Evolutionary conservation across 768 basidiomycete species (phyloP).

Genomic region (Tulasnella sp.): DNA sequence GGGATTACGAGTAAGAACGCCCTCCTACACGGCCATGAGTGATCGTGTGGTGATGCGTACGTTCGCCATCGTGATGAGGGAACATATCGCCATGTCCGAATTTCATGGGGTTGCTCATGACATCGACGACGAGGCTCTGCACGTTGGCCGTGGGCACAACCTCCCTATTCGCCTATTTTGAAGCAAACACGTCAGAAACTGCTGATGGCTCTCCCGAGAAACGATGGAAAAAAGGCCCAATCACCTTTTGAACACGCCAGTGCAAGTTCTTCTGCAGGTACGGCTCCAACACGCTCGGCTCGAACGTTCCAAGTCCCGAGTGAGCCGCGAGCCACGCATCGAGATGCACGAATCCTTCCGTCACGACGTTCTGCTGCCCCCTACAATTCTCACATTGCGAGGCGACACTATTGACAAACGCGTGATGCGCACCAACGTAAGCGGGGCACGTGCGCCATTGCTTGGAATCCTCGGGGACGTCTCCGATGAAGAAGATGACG

Average conservation of each 20-base stretch:
- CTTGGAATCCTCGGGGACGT: not conserved
- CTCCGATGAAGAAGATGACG: slow-evolving; percentile 1
- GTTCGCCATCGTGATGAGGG: not conserved
- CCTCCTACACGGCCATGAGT: slow-evolving; percentile 9
- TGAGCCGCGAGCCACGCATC: not conserved
- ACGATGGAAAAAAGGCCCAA: not conserved
- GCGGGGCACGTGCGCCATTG: not conserved
- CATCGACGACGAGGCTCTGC: not conserved
- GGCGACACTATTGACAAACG: not conserved
- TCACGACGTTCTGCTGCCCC: not conserved
- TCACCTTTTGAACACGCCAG: slow-evolving; percentile 9
- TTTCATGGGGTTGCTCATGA: not conserved
- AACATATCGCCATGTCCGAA: slow-evolving; percentile 1
- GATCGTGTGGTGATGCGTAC: slow-evolving; percentile 4
- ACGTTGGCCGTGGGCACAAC: not conserved
- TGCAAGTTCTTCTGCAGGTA: slow-evolving; percentile 8
- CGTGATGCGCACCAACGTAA: slow-evolving; percentile 10
- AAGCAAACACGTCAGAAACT: too few relatives aligned
- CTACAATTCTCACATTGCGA: slow-evolving; percentile 1
- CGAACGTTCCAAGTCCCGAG: not conserved
- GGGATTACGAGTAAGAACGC: too few relatives aligned
- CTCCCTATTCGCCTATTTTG: too few relatives aligned
- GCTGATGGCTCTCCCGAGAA: not conserved
- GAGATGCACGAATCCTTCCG: slow-evolving; percentile 1
- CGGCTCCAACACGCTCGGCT: slow-evolving; percentile 1